Evolutionary conservation across 2,329 filamentous ascomycete species (phyloP), one percentile per base, ranked within the genome.

Genomic region (Ophiocordyceps camponoti-saundersi): DNA sequence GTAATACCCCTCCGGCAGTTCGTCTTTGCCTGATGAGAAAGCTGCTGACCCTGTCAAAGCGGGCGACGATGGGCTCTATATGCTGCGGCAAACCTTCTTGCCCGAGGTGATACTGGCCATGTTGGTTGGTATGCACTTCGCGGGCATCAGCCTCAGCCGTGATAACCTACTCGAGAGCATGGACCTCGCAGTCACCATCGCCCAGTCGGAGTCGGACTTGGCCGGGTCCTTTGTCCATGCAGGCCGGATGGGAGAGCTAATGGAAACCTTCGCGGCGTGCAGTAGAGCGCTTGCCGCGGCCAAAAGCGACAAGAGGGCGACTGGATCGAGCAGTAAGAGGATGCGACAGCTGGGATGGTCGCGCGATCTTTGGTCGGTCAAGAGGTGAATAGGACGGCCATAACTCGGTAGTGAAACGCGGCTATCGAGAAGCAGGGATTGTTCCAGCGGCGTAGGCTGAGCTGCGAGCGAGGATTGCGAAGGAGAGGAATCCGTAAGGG

Each of bases 51-150:
- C 2, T 1, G 21, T 12, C 7, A 8, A 32, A 49, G 40, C 3
- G 4, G 82, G 82, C 56, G 73, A 77, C 49, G 60, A 68, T 16
- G 77, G 85, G 47, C 73, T 87, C 44, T 64, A 65, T 44, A 65
- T 71, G 22, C 76, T 96, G 46, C 79, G 88, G 53, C 74, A 79
- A 47, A 75, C 77, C 0, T 96, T 94, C 62, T 71, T 98, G 3
- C 89, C 92, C 2, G 88, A 95, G 60, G 75, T 85, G 18, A 70
- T 95, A 41, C 72, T 98, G 45, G 85, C 84, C 3, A 95, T 92
- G 60, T 78, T 92, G 58, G 81, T 77, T 55, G 80, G 84, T 1
- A 68, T 96, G 45, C 84, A 93, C 59, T 84, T 83, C 57, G 82
- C 84, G 0, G 87, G 86, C 3, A 80, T 79, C 44, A 73, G 77